Conservation (phyloP, 2,329 filamentous ascomycete genomes). For the Fusarium pininemorale region DNA sequence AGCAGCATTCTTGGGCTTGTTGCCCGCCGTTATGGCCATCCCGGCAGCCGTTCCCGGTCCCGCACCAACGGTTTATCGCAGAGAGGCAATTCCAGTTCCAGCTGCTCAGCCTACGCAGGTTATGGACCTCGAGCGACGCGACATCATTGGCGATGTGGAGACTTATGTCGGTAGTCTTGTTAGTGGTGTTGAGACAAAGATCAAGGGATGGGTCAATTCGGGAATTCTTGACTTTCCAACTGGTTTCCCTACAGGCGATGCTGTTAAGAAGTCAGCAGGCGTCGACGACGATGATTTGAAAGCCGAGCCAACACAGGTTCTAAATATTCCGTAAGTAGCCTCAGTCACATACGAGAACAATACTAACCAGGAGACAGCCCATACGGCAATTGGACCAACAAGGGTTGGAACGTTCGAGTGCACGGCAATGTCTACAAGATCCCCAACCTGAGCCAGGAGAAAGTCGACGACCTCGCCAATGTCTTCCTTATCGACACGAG, state of each 20-base stretch:
- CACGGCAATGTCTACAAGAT: conserved; percentile 86
- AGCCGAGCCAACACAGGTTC: conserved; percentile 72
- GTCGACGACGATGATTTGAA: conserved; percentile 65
- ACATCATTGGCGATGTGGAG: conserved; percentile 54
- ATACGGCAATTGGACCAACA: conserved; percentile 81
- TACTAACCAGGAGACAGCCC: conserved; percentile 47
- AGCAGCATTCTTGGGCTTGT: conserved; percentile 33
- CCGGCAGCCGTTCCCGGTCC: conserved; percentile 36
- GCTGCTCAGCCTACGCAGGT: conserved; percentile 40
- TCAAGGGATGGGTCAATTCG: conserved; percentile 69
- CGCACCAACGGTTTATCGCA: conserved; percentile 31
- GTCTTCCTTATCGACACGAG: conserved; percentile 73
- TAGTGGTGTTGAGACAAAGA: conserved; percentile 60
- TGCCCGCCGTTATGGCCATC: conserved; percentile 36
- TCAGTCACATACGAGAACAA: background rate
- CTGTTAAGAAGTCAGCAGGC: conserved; percentile 69
- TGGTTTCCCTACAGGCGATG: conserved; percentile 68
- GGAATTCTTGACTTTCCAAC: conserved; percentile 75
- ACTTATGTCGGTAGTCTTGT: conserved; percentile 62
- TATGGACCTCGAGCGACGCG: conserved; percentile 43
- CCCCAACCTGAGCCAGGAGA: conserved; percentile 71
- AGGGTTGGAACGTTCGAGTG: conserved; percentile 79
- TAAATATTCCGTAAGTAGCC: conserved; percentile 68
- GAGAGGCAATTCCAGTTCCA: conserved; percentile 4
- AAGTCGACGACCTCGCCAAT: conserved; percentile 74